Base-by-base conservation (phyloP, 257 asterid species). In the Solanum pinnatisectum region DNA sequence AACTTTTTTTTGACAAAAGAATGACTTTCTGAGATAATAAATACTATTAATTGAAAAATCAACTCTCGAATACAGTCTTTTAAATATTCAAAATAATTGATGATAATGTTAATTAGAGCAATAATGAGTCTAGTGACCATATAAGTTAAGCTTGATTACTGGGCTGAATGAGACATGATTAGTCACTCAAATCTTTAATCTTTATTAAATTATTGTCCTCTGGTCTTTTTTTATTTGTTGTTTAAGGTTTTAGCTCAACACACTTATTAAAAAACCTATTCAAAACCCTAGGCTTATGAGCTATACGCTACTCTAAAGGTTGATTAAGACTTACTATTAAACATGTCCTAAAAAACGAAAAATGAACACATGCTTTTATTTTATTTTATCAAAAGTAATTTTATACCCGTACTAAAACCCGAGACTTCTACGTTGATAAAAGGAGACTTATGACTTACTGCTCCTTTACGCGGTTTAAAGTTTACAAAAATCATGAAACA, bases 331-430 rank as follows among this genome's bases (percentile, higher is more conserved):
- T 63, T 63, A 30, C 30, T 30, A 63, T 11, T 65, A 65, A 25
- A 65, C 35, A 2, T 65, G 73, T 25, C 11, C 33, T 25, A 67
- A 67, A 25, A 0, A 13, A 25, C 7, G 35, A 2, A 25, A 67
- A 67, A 25, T 7, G 9, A 67, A 2, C 73, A 67, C 15, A 5
- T 27, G 2, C 35, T 14, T 68, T 68, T 68, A 68, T 68, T 68
- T 27, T 68, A 3, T 60, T 60, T 59, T 23, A 8, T 20, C 27
- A 59, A 22, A 56, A 59, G 2, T 1, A 23, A 63, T 10, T 63
- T 11, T 0, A 25, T 25, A n/a, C 0, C 2, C 2, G 3, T 1
- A 65, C 4, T 65, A 25, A 5, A 65, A 65, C 3, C 1, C 16
- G 2, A 65, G 18, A 65, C 33, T 11, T 67, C 2, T 12, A 12